These are phyloP conservation scores for Teratosphaeria gauchensis DNA, from an alignment of 2,329 filamentous ascomycete species.

Conservation along the genomic window DNA sequence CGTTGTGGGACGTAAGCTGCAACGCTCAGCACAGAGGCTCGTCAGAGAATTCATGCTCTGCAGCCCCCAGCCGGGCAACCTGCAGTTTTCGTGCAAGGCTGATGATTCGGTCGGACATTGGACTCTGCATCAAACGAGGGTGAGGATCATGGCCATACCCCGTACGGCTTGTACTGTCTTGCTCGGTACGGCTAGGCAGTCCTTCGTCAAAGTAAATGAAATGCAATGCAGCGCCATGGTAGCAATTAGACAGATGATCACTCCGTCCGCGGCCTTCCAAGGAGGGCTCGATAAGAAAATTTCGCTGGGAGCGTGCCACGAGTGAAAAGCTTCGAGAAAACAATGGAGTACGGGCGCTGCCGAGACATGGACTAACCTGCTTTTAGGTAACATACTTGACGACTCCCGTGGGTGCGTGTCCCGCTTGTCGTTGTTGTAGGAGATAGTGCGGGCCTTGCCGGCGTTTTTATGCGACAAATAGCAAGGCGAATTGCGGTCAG, in stretches of 20 bases:
- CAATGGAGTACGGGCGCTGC: neutral
- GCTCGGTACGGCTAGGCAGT: neutral
- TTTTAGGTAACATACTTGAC: neutral
- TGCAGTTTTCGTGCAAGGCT: neutral
- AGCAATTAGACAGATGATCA: neutral
- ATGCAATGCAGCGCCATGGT: neutral
- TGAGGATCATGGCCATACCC: neutral
- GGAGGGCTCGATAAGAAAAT: neutral
- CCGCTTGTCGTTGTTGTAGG: neutral
- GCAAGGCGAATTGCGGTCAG: neutral
- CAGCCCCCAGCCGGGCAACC: neutral
- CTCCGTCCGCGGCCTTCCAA: neutral
- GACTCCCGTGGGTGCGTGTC: neutral
- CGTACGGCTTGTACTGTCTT: neutral
- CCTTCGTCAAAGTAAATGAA: neutral
- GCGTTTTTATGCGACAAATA: neutral
- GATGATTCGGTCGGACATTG: neutral
- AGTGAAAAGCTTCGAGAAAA: neutral
- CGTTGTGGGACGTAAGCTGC: neutral
- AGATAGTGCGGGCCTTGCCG: neutral
- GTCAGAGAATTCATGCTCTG: neutral
- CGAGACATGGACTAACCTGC: neutral
- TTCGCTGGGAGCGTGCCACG: neutral
- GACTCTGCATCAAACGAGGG: neutral
- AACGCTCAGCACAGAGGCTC: neutral